These are phyloP conservation scores for Dendrocalamus latiflorus DNA, from an alignment of 202 grass and related monocot genomes.

Conservation along the genomic window DNA sequence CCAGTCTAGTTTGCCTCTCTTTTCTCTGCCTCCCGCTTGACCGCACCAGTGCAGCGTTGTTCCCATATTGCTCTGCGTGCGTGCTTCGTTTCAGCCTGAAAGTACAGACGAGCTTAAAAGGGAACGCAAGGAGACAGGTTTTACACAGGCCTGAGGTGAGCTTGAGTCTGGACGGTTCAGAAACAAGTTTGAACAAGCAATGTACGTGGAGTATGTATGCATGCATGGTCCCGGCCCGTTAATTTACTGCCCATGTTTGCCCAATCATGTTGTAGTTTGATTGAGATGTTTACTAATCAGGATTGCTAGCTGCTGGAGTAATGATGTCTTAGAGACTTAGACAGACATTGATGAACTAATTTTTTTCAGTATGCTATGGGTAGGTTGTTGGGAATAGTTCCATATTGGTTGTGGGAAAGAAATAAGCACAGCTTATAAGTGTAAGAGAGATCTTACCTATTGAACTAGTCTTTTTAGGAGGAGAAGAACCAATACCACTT, in stretches of 20 bases:
- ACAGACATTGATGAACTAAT: background rate
- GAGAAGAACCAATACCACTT: no score
- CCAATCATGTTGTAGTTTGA: conserved; percentile 10
- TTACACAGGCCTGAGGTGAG: background rate
- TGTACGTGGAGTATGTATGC: no score
- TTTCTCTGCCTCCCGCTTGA: conserved; percentile 11
- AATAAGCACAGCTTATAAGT: no score
- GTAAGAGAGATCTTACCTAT: no score
- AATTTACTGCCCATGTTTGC: background rate
- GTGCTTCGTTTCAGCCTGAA: background rate
- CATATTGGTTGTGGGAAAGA: no score
- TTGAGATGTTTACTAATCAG: background rate
- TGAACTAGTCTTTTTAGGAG: no score
- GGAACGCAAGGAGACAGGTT: background rate
- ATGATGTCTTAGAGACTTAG: no score
- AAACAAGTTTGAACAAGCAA: conserved; percentile 26
- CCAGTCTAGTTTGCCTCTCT: background rate
- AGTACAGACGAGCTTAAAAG: conserved; percentile 9
- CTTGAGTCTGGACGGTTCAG: background rate
- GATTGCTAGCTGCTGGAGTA: background rate
- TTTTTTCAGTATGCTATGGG: background rate
- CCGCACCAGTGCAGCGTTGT: conserved; percentile 23
- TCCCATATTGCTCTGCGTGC: conserved; percentile 5
- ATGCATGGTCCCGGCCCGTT: background rate
- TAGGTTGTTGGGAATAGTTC: no score